Evolutionary conservation across 2,329 filamentous ascomycete species (phyloP).

Genomic region (Aspergillus persii): DNA sequence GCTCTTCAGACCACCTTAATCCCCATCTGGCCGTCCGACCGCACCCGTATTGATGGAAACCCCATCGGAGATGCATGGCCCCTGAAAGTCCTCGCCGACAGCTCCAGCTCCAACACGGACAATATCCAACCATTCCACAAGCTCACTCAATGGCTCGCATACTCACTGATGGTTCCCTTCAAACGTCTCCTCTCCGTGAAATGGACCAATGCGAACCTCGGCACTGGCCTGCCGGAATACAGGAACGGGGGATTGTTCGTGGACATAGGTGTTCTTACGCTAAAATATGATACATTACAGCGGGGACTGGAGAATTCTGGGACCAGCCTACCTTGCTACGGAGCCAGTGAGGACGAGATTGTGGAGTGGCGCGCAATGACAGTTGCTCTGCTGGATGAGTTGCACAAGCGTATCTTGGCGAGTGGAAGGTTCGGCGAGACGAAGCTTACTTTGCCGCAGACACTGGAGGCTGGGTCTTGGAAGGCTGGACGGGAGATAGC

Average conservation of each 20-base stretch:
- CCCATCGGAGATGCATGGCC: conserved; percentile 55
- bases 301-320: conserved; percentile 48
- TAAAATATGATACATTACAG: conserved; percentile 48
- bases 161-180: conserved; percentile 68
- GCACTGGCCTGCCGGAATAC: conserved; percentile 70
- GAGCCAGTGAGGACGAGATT: conserved; percentile 59
- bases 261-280: conserved; percentile 54
- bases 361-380: conserved; percentile 67
- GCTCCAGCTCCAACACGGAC: conserved; percentile 3
- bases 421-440: conserved; percentile 33
- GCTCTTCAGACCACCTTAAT: conserved; percentile 47
- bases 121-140: conserved; percentile 57
- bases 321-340: conserved; percentile 47
- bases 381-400: conserved; percentile 57
- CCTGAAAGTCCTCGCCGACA: conserved; percentile 25
- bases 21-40: conserved; percentile 50
- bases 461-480: conserved; percentile 56
- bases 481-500: conserved; percentile 44
- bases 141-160: conserved; percentile 70
- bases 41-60: conserved; percentile 39
- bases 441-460: conserved; percentile 48
- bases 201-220: conserved; percentile 55
- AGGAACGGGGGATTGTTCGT: conserved; percentile 69
- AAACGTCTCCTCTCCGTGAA: conserved; percentile 51
- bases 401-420: conserved; percentile 50